Evolutionary conservation across 2,329 filamentous ascomycete genomes (phyloP).

Genomic region (Aspergillus carbonarius): DNA sequence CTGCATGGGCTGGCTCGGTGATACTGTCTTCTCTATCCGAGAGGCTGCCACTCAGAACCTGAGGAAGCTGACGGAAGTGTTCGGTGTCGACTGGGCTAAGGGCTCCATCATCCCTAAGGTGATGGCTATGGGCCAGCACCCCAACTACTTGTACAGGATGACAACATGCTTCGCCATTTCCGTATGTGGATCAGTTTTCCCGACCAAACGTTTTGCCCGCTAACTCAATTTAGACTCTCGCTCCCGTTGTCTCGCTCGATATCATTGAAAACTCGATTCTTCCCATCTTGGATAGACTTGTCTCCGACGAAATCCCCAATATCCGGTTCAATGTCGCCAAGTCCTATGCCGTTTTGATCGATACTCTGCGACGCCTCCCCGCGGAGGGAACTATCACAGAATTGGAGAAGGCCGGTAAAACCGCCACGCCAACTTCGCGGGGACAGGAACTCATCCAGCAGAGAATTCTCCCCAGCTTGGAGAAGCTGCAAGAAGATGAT

Average conservation of each 20-base stretch:
- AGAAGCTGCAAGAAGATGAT: conserved; percentile 94
- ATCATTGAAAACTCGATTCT: conserved; percentile 92
- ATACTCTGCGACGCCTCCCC: conserved; percentile 86
- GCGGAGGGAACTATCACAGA: conserved; percentile 83
- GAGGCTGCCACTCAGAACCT: conserved; percentile 97
- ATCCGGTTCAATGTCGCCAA: conserved; percentile 99
- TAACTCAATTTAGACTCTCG: conserved; percentile 69
- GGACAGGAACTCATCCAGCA: conserved; percentile 80
- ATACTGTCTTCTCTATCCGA: conserved; percentile 97
- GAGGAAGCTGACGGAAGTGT: conserved; percentile 98
- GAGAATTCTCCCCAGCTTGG: conserved; percentile 82
- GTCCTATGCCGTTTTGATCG: conserved; percentile 87
- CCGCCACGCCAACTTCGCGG: conserved; percentile 60
- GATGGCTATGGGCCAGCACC: conserved; percentile 95
- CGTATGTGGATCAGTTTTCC: conserved; percentile 58
- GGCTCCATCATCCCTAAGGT: conserved; percentile 98
- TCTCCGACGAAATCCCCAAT: conserved; percentile 93
- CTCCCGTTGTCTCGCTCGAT: conserved; percentile 86
- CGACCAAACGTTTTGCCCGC: conserved; percentile 10
- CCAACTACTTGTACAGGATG: conserved; percentile 99
- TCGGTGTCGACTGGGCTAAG: conserved; percentile 96
- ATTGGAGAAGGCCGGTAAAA: conserved; percentile 72
- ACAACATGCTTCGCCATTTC: conserved; percentile 99
- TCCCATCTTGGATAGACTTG: conserved; percentile 93
- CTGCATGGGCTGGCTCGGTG: conserved; percentile 98